Percentiles rank a stretch among this genome's conserved stretches.
Evolutionary conservation across 768 basidiomycete genomes (phyloP).

Genomic region (Trametes gibbosa): DNA sequence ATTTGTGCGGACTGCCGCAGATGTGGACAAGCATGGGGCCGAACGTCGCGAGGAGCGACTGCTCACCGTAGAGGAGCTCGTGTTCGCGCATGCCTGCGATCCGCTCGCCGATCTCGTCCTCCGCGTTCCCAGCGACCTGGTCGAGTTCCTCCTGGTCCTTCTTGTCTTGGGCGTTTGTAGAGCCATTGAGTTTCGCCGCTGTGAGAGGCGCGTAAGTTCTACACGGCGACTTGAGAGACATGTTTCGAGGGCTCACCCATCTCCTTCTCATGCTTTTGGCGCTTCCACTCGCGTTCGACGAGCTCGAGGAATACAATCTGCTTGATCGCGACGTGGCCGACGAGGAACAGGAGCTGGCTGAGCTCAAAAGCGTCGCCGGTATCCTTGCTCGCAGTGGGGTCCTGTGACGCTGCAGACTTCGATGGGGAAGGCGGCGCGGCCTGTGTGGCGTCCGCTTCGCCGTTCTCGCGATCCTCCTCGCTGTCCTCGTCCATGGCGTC

Average conservation of each 20-base stretch:
- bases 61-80: slow-evolving; percentile 80
- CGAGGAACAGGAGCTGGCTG: slow-evolving; percentile 91
- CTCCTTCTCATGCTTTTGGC: slow-evolving; percentile 88
- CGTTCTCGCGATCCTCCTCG: slow-evolving; percentile 21
- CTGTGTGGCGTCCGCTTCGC: slow-evolving; percentile 5
- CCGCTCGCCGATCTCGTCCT: slow-evolving; percentile 96
- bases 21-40: slow-evolving; percentile 91
- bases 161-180: slow-evolving; percentile 34
- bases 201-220: neutral
- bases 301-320: slow-evolving; percentile 96
- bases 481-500: slow-evolving; percentile 58
- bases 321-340: slow-evolving; percentile 96
- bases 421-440: neutral
- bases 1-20: slow-evolving; percentile 86
- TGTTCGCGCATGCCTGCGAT: slow-evolving; percentile 81
- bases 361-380: slow-evolving; percentile 83
- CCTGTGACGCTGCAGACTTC: slow-evolving; percentile 11
- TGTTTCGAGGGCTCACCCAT: slow-evolving; percentile 52
- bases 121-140: slow-evolving; percentile 94
- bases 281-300: slow-evolving; percentile 94
- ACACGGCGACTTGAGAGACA: neutral
- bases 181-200: slow-evolving; percentile 59
- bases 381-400: slow-evolving; percentile 39
- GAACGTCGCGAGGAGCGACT: slow-evolving; percentile 79
- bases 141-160: slow-evolving; percentile 85